Evolutionary conservation across 179 eudicot species (phyloP).

Genomic region (Monotropa hypopitys): DNA sequence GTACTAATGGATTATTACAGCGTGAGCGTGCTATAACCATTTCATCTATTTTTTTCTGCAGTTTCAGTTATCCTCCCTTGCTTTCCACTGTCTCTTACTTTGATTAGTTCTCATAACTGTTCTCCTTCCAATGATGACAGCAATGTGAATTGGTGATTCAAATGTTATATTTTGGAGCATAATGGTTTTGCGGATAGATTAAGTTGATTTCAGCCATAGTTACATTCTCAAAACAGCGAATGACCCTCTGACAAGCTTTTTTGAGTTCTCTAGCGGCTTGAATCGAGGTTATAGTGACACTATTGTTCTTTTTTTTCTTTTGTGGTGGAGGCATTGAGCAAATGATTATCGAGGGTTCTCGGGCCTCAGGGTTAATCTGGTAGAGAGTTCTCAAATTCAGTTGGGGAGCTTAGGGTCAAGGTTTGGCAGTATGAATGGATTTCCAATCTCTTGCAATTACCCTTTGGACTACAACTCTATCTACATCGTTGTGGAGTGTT

Average conservation of each 20-base stretch:
- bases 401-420: not conserved
- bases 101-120: not conserved
- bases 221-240: not conserved
- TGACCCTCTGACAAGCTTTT: not conserved
- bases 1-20: not conserved
- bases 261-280: not conserved
- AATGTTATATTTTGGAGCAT: not conserved
- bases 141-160: not conserved
- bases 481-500: not conserved
- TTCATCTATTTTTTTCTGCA: not conserved
- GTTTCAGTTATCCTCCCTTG: not conserved
- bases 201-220: not conserved
- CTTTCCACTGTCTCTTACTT: not conserved
- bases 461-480: not conserved
- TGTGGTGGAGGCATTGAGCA: not conserved
- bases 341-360: not conserved
- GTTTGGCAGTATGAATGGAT: not conserved
- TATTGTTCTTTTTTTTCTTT: not conserved
- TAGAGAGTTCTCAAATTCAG: not conserved
- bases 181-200: not conserved
- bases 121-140: not conserved
- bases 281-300: not conserved
- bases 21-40: not conserved
- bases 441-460: not conserved
- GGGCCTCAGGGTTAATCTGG: conserved; percentile 1